These are phyloP conservation scores for Acanthamoeba royreba DNA, from an alignment of 208 protist species.

Conservation along the genomic window DNA sequence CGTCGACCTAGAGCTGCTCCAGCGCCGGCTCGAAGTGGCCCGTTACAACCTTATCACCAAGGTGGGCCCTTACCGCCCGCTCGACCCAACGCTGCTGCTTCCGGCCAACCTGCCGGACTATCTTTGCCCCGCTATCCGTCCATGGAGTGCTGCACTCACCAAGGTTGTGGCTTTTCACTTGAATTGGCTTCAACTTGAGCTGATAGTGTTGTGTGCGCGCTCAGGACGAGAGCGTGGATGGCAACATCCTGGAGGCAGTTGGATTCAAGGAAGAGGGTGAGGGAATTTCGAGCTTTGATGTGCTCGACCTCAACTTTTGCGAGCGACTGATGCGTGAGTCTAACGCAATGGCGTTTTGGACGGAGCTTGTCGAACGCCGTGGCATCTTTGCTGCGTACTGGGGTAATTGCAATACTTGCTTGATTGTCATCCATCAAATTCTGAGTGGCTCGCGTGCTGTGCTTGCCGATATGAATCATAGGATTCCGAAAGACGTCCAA, in stretches of 20 bases:
- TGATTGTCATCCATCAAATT: no score
- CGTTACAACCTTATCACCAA: background rate
- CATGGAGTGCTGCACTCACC: background rate
- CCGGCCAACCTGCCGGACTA: background rate
- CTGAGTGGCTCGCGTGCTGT: no score
- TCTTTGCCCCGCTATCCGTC: background rate
- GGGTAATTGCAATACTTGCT: background rate
- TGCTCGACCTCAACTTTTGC: background rate
- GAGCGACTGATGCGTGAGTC: background rate
- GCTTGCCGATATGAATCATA: no score
- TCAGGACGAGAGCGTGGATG: background rate
- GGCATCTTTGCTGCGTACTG: background rate
- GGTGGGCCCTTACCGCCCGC: background rate
- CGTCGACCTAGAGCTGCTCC: background rate
- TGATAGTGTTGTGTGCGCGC: no score
- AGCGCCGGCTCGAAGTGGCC: background rate
- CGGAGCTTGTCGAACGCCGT: background rate
- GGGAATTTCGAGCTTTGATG: background rate
- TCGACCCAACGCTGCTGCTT: background rate
- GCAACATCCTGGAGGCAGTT: background rate
- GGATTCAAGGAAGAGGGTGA: background rate
- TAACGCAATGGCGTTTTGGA: conserved; percentile 12
- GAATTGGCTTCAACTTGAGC: no score
- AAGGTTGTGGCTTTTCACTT: background rate
- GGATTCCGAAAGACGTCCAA: background rate